phyloP scores from a whole-genome alignment of 805 yeast genomes.

The Clavispora fructus region DNA sequence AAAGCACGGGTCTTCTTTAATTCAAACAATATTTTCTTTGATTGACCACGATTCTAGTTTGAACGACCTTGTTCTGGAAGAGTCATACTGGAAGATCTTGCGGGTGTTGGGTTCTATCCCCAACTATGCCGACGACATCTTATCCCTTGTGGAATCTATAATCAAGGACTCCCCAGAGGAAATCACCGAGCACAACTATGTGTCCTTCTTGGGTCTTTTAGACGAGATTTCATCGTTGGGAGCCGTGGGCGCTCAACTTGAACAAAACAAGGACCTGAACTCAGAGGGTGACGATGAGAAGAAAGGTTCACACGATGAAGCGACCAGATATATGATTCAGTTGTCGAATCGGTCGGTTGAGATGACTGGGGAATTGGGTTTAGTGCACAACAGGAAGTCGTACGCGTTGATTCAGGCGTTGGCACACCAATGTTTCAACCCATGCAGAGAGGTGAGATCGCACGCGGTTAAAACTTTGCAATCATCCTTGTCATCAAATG shows the following conservation, averaged over 20 bases:
- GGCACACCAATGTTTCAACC: slow-evolving; percentile 85
- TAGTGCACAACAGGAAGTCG: slow-evolving; percentile 32
- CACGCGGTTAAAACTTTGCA: slow-evolving; percentile 63
- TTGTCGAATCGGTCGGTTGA: slow-evolving; percentile 58
- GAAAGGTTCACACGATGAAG: slow-evolving; percentile 20
- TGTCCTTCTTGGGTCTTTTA: slow-evolving; percentile 62
- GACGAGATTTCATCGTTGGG: slow-evolving; percentile 82
- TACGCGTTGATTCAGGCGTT: slow-evolving; percentile 74
- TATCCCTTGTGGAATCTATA: slow-evolving; percentile 42
- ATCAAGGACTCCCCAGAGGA: slow-evolving; percentile 27
- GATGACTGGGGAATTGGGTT: slow-evolving; percentile 50
- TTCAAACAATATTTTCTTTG: slow-evolving; percentile 47
- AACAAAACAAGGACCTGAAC: slow-evolving; percentile 49
- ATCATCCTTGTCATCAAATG: slow-evolving; percentile 40
- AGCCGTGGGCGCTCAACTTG: slow-evolving; percentile 73
- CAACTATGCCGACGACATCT: slow-evolving; percentile 39
- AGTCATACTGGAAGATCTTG: slow-evolving; percentile 50
- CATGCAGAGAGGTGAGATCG: slow-evolving; percentile 70
- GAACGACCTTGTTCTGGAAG: slow-evolving; percentile 28
- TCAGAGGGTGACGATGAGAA: slow-evolving; percentile 39
- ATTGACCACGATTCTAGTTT: slow-evolving; percentile 38
- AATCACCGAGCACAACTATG: slow-evolving; percentile 48
- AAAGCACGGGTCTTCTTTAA: slow-evolving; percentile 41
- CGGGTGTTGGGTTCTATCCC: slow-evolving; percentile 44
- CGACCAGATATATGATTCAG: slow-evolving; percentile 34